Conservation (phyloP, 257 asterid species). For the Linaria vulgaris region DNA sequence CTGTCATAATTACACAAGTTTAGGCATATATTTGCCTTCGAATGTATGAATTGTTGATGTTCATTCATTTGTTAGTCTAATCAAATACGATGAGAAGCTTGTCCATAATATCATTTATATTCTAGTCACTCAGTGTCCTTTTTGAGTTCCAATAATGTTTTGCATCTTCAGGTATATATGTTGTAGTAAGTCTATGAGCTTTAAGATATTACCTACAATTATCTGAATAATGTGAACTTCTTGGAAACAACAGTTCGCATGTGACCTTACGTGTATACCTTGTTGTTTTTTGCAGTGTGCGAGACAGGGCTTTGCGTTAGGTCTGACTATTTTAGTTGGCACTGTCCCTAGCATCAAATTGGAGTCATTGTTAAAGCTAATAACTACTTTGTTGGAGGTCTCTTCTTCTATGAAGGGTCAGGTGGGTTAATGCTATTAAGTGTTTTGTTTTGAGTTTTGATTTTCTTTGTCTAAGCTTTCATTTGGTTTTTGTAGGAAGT, state of each 20-base stretch:
- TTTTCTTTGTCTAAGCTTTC: conserved; percentile 26
- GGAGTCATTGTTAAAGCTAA: conserved; percentile 80
- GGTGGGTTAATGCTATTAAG: conserved; percentile 48
- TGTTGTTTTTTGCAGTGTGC: conserved; percentile 74
- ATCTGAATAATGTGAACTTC: neutral
- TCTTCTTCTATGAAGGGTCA: conserved; percentile 95
- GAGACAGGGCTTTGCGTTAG: conserved; percentile 95
- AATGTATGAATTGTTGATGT: conserved; percentile 3
- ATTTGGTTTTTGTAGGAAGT: conserved; percentile 59
- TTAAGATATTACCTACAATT: neutral
- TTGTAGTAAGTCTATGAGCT: neutral
- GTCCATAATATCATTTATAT: neutral
- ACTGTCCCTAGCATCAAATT: conserved; percentile 63
- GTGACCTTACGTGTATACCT: conserved; percentile 6
- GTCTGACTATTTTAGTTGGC: conserved; percentile 69
- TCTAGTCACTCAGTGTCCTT: too few relatives aligned
- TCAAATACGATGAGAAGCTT: neutral
- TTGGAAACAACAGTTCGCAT: neutral
- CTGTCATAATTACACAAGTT: too few relatives aligned
- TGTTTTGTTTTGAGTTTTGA: conserved; percentile 10
- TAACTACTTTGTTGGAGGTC: conserved; percentile 71
- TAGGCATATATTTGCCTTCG: too few relatives aligned
- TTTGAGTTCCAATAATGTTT: neutral
- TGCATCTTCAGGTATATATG: neutral
- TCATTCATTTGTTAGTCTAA: conserved; percentile 5